Percentiles rank a stretch among this genome's conserved stretches.
Conservation (phyloP, 441 rosid species). For the Populus tomentosa region DNA sequence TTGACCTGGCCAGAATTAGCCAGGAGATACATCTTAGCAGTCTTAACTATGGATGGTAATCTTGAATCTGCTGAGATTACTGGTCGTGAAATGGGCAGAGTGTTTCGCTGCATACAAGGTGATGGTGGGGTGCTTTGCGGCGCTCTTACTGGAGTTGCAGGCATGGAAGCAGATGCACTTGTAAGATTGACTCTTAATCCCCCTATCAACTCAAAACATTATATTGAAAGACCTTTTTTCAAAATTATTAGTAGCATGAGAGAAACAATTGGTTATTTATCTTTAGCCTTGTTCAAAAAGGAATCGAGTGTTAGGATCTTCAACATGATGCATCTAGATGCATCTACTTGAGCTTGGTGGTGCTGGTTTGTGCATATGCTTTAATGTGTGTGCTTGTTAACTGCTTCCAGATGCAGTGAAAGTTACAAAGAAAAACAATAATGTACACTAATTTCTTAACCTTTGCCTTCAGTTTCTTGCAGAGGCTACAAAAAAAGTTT, state of each 20-base stretch:
- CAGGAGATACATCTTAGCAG: conserved; percentile 78
- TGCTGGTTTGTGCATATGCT: neutral
- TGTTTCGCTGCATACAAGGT: conserved; percentile 91
- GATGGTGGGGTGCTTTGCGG: conserved; percentile 99
- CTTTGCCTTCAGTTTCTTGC: conserved; percentile 90
- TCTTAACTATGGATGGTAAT: conserved; percentile 82
- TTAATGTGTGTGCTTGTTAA: neutral
- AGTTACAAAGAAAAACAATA: neutral
- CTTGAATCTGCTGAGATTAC: conserved; percentile 82
- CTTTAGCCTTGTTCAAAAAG: too few relatives aligned
- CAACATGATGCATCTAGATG: too few relatives aligned
- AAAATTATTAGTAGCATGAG: conserved; percentile 1
- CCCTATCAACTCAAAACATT: neutral
- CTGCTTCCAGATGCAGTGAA: neutral
- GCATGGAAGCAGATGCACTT: conserved; percentile 97
- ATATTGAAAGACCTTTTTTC: neutral
- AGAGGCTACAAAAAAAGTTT: conserved; percentile 79
- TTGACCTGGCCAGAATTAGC: conserved; percentile 97
- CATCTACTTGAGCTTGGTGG: too few relatives aligned
- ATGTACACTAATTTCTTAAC: conserved; percentile 25
- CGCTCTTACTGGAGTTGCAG: conserved; percentile 88
- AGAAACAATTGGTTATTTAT: neutral
- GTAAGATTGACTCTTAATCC: conserved; percentile 50
- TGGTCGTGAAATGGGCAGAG: conserved; percentile 84
- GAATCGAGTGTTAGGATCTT: too few relatives aligned